Conservation (phyloP, 2,329 filamentous ascomycete species). For the Furcasterigmium sp. region DNA sequence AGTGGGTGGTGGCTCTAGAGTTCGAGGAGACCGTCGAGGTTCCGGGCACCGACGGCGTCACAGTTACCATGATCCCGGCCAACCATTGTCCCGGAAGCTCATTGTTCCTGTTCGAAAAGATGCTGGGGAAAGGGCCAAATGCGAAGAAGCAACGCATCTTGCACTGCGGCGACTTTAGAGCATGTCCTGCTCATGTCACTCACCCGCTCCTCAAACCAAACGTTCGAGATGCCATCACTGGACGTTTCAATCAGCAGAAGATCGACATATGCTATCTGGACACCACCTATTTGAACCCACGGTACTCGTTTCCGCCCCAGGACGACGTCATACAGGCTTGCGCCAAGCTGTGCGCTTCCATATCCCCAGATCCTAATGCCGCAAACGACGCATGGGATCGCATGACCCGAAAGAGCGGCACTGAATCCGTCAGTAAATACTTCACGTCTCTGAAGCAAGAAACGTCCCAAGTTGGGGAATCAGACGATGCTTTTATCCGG, state of each 20-base stretch:
- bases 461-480: neutral
- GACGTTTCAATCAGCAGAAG: conserved; percentile 71
- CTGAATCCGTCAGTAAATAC: conserved; percentile 46
- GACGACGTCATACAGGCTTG: conserved; percentile 82
- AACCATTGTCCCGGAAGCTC: conserved; percentile 97
- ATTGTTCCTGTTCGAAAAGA: conserved; percentile 86
- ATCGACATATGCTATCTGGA: conserved; percentile 96
- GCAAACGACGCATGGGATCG: conserved; percentile 42
- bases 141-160: conserved; percentile 70
- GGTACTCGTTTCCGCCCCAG: conserved; percentile 90
- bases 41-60: conserved; percentile 74
- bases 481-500: conserved; percentile 19
- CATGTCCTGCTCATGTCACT: conserved; percentile 75
- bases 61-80: conserved; percentile 90
- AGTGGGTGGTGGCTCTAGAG: conserved; percentile 79
- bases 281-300: conserved; percentile 93
- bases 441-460: conserved; percentile 34
- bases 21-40: conserved; percentile 79
- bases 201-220: conserved; percentile 81
- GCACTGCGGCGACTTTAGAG: conserved; percentile 94
- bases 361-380: conserved; percentile 58
- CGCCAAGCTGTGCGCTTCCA: conserved; percentile 77
- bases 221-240: conserved; percentile 61
- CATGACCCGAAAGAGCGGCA: conserved; percentile 33
- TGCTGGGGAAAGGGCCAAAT: conserved; percentile 53